Evolutionary conservation across 768 basidiomycete species (phyloP).

Genomic region (Chalciporus piperatus): DNA sequence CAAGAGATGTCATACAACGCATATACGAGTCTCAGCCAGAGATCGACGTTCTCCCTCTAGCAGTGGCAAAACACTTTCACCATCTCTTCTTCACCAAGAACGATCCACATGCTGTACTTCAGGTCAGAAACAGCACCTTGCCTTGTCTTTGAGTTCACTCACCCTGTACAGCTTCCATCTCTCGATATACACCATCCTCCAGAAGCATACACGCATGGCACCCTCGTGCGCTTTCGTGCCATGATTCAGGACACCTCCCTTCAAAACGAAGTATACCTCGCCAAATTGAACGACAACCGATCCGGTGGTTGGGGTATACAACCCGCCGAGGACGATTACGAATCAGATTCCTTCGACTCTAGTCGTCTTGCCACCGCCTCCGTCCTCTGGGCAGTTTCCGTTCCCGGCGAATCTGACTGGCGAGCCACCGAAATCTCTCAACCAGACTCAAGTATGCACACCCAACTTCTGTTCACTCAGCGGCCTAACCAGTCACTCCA

Average conservation of each 20-base stretch:
- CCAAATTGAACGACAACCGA: conserved; percentile 36
- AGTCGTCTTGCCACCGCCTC: conserved; percentile 57
- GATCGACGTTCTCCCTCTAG: background rate
- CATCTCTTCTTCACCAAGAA: background rate
- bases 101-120: conserved; percentile 15
- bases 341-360: conserved; percentile 36
- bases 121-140: conserved; percentile 20
- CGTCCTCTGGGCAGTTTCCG: conserved; percentile 69
- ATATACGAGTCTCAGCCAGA: conserved; percentile 36
- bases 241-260: conserved; percentile 84
- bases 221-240: conserved; percentile 67
- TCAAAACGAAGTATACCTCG: conserved; percentile 71
- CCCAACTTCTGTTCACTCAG: background rate
- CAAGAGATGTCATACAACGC: conserved; percentile 45
- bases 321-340: conserved; percentile 26
- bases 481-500: conserved; percentile 6
- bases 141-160: background rate
- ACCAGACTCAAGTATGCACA: conserved; percentile 17
- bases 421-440: conserved; percentile 34
- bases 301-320: conserved; percentile 78
- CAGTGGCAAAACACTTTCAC: background rate
- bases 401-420: conserved; percentile 71
- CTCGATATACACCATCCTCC: conserved; percentile 50
- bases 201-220: conserved; percentile 45
- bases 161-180: conserved; percentile 49